Base-by-base conservation (phyloP, 2,329 filamentous ascomycete genomes). In the Aspergillus amoenus region DNA sequence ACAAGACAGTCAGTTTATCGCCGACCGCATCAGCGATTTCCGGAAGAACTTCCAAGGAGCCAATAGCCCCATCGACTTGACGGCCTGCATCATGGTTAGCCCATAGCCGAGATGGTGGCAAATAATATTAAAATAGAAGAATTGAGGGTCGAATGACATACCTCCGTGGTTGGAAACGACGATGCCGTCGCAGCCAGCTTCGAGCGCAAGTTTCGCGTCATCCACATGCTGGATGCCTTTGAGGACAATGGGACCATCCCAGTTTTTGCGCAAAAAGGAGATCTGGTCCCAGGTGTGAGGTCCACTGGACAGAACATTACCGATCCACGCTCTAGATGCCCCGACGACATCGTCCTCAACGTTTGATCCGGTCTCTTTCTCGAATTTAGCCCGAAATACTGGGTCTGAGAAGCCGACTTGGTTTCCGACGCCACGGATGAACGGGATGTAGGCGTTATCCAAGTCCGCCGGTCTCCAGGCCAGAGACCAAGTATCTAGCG, bases 401-500 rank as follows among this genome's bases (percentile, higher is more conserved):
- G 87, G 86, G 66, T 91, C 88, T 1, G 80, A 80, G 62, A 91
- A 86, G 2, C 87, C 88, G 2, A 87, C 79, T 44, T 82, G 77
- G 50, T 83, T 81, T 2, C 88, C 88, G 9, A 83, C 70, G 0
- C 83, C 83, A 40, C 75, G 79, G 27, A 85, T 73, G 61, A 89
- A 88, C 0, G 86, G 74, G 12, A 76, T 62, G 52, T 73, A 76
- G 27, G 67, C 83, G 13, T 80, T 79, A 61, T 90, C 87, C 4
- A 91, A 79, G 66, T 91, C 88, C 0, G 77, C 79, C 0, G 88
- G 88, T 39, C 89, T 79, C 71, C 88, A 92, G 0, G 82, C 82
- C 37, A 91, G 78, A 12, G 81, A 81, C 72, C 84, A 89, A 0
- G 88, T 91, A 70, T 92, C 89, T 0, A 91, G 77, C 0, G 89